Evolutionary conservation across 805 yeast genomes (phyloP).

Genomic region (Candida silvicultrix): DNA sequence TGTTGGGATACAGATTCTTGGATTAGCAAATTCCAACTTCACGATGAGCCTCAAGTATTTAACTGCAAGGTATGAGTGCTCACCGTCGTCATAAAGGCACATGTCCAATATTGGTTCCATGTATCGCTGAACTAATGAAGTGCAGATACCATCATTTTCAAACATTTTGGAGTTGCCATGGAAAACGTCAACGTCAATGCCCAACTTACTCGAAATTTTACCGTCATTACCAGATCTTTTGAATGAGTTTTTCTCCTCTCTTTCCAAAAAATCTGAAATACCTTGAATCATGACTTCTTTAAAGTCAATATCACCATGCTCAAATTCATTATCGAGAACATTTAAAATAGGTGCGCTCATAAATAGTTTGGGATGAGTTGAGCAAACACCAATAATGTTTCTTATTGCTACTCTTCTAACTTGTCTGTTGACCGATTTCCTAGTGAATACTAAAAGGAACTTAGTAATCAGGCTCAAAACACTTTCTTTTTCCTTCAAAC

Average conservation of each 20-base stretch:
- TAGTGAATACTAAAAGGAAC: constrained; percentile 50
- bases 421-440: constrained; percentile 21
- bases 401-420: constrained; percentile 48
- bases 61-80: constrained; percentile 44
- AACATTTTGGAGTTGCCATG: constrained; percentile 47
- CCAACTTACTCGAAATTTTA: constrained; percentile 23
- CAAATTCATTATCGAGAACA: constrained; percentile 46
- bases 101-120: constrained; percentile 39
- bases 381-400: constrained; percentile 53
- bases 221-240: constrained; percentile 33
- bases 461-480: constrained; percentile 53
- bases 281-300: constrained; percentile 51
- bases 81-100: constrained; percentile 41
- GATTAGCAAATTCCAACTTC: constrained; percentile 67
- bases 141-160: constrained; percentile 64
- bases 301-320: constrained; percentile 29
- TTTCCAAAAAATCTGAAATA: constrained; percentile 47
- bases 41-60: constrained; percentile 50
- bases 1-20: constrained; percentile 62
- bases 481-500: constrained; percentile 45
- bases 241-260: constrained; percentile 45
- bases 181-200: constrained; percentile 40
- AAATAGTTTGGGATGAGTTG: constrained; percentile 60
- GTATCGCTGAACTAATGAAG: constrained; percentile 65
- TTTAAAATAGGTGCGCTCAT: constrained; percentile 46